A percentile compares a stretch with the other conserved stretches of the same genome.
Conservation (phyloP, 441 rosid genomes). For the Adansonia grandidieri region DNA sequence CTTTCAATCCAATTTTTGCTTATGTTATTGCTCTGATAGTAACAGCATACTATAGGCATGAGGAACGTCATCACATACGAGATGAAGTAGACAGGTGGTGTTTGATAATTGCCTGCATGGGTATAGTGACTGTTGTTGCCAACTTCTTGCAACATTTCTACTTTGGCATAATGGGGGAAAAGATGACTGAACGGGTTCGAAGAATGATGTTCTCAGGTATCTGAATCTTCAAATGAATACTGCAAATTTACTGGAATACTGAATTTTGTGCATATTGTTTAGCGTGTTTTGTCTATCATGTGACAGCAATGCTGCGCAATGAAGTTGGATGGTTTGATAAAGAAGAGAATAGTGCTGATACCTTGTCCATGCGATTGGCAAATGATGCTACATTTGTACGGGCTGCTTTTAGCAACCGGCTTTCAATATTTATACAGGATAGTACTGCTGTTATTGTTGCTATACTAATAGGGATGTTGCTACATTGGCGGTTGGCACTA, state of each 20-base stretch:
- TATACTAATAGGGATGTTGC: slow-evolving; percentile 79
- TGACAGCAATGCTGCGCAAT: slow-evolving; percentile 92
- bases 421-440: slow-evolving; percentile 93
- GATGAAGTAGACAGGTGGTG: slow-evolving; percentile 96
- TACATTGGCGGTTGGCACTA: slow-evolving; percentile 90
- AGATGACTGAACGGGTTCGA: slow-evolving; percentile 97
- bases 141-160: slow-evolving; percentile 97
- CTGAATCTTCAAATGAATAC: slow-evolving; percentile 8
- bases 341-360: slow-evolving; percentile 94
- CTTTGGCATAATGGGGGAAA: slow-evolving; percentile 99
- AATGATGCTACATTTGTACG: slow-evolving; percentile 98
- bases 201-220: slow-evolving; percentile 99
- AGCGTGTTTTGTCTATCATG: slow-evolving; percentile 31
- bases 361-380: slow-evolving; percentile 95
- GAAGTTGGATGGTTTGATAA: slow-evolving; percentile 99
- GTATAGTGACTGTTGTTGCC: slow-evolving; percentile 92
- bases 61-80: slow-evolving; percentile 46
- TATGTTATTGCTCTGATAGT: slow-evolving; percentile 86
- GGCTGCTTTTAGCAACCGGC: slow-evolving; percentile 95
- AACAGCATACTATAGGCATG: slow-evolving; percentile 64
- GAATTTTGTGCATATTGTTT: slow-evolving; percentile 23
- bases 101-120: slow-evolving; percentile 95
- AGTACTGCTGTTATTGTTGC: slow-evolving; percentile 89
- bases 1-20: slow-evolving; percentile 97
- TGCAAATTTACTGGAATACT: not conserved